Evolutionary conservation across 1,284 basidiomycete species (phyloP).

Genomic region (Leccinum colubrinum): DNA sequence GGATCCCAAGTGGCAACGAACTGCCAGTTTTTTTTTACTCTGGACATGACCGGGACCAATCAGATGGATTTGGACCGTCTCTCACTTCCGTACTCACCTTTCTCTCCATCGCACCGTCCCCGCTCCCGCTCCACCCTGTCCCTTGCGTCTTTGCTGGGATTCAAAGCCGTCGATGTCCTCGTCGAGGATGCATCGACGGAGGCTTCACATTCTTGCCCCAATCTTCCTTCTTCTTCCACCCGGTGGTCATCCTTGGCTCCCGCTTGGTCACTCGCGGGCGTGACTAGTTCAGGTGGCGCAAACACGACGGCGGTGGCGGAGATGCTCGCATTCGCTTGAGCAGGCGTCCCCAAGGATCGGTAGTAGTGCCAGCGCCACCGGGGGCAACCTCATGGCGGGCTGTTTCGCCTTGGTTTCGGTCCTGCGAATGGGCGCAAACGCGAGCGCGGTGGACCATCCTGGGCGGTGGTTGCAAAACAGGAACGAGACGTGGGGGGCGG

Average conservation of each 20-base stretch:
- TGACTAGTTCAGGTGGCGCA: conserved; percentile 61
- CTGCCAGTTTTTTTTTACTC: conserved; percentile 55
- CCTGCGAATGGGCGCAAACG: conserved; percentile 76
- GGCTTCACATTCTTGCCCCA: conserved; percentile 87
- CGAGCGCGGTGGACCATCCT: conserved; percentile 87
- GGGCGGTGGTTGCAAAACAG: conserved; percentile 15
- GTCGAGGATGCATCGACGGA: conserved; percentile 81
- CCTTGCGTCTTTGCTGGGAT: conserved; percentile 46
- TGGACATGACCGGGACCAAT: conserved; percentile 27
- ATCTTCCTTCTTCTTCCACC: conserved; percentile 42
- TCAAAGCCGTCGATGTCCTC: conserved; percentile 87
- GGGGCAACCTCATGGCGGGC: conserved; percentile 50
- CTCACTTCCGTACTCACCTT: conserved; percentile 46
- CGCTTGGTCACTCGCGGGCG: conserved; percentile 30
- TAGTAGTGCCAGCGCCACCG: conserved; percentile 44
- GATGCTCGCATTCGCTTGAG: conserved; percentile 32
- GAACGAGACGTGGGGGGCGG: not conserved
- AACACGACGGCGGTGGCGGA: conserved; percentile 73
- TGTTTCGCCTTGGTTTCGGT: conserved; percentile 54
- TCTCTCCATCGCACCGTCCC: conserved; percentile 51
- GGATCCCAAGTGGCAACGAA: conserved; percentile 68
- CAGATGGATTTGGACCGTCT: conserved; percentile 3
- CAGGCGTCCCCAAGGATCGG: conserved; percentile 13
- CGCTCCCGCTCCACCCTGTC: conserved; percentile 25
- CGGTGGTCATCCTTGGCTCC: conserved; percentile 22